These are phyloP conservation scores for Russula compacta DNA, from an alignment of 768 basidiomycete genomes.

Conservation along the genomic window DNA sequence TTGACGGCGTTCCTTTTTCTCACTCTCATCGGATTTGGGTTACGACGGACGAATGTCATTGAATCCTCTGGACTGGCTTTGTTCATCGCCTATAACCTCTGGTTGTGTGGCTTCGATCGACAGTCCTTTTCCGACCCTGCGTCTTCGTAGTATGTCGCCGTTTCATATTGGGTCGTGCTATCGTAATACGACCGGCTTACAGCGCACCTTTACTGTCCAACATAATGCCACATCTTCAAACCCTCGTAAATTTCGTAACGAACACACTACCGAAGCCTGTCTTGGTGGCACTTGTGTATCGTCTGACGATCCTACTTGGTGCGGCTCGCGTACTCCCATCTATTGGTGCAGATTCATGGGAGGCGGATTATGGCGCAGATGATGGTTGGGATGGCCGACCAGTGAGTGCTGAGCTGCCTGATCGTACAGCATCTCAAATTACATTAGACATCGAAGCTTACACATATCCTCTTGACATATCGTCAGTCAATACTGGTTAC, in stretches of 20 bases:
- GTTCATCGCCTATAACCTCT: slow-evolving; percentile 84
- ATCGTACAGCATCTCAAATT: slow-evolving; percentile 11
- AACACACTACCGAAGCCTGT: slow-evolving; percentile 84
- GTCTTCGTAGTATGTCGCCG: slow-evolving; percentile 61
- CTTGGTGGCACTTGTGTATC: slow-evolving; percentile 68
- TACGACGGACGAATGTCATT: slow-evolving; percentile 85
- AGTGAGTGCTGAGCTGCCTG: slow-evolving; percentile 32
- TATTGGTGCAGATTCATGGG: slow-evolving; percentile 76
- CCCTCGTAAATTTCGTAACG: slow-evolving; percentile 69
- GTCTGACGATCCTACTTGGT: slow-evolving; percentile 69
- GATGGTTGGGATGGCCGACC: slow-evolving; percentile 67
- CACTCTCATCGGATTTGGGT: slow-evolving; percentile 82
- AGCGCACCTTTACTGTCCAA: slow-evolving; percentile 73
- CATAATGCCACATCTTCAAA: slow-evolving; percentile 72
- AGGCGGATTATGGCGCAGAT: slow-evolving; percentile 52
- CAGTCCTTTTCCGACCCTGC: slow-evolving; percentile 63
- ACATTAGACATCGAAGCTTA: slow-evolving; percentile 62
- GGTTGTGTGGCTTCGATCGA: slow-evolving; percentile 79
- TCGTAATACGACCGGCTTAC: not conserved
- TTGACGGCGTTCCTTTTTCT: slow-evolving; percentile 85
- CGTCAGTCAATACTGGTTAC: slow-evolving; percentile 78
- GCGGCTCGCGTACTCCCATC: slow-evolving; percentile 79
- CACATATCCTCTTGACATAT: slow-evolving; percentile 69
- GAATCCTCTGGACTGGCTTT: slow-evolving; percentile 83
- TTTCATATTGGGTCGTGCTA: not conserved